These are phyloP conservation scores for Aquilaria agallochum DNA, from an alignment of 441 rosid species.

Conservation along the genomic window DNA sequence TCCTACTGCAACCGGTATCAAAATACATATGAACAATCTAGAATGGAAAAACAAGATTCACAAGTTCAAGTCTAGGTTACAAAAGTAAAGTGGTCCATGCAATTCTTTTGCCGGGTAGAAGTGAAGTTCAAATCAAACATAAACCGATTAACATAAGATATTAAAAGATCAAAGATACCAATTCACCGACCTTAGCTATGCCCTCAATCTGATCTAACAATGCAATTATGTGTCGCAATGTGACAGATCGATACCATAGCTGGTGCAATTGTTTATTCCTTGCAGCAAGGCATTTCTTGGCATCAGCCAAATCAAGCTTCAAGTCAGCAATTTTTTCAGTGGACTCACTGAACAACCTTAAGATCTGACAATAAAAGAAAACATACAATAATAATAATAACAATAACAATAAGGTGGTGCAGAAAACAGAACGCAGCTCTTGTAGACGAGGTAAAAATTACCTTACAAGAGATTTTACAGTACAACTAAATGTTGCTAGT, in stretches of 20 bases:
- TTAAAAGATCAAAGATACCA: slow-evolving; percentile 7
- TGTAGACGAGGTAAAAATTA: too few relatives aligned
- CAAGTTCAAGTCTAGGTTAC: too few relatives aligned
- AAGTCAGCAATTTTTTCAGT: slow-evolving; percentile 64
- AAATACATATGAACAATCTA: too few relatives aligned
- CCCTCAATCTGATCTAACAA: slow-evolving; percentile 96
- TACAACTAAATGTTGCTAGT: too few relatives aligned
- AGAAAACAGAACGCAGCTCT: too few relatives aligned
- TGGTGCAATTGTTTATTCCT: slow-evolving; percentile 98
- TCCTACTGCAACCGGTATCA: too few relatives aligned
- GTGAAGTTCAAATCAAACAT: not conserved
- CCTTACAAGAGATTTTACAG: too few relatives aligned
- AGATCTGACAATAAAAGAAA: slow-evolving; percentile 55
- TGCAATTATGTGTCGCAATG: slow-evolving; percentile 91
- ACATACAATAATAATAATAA: not conserved
- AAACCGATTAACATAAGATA: not conserved
- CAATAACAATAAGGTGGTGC: too few relatives aligned
- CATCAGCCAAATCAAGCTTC: slow-evolving; percentile 89
- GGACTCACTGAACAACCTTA: slow-evolving; percentile 94
- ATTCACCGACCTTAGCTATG: slow-evolving; percentile 84
- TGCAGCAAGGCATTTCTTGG: slow-evolving; percentile 79
- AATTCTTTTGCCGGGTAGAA: not conserved
- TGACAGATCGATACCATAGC: slow-evolving; percentile 98
- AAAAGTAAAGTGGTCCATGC: too few relatives aligned
- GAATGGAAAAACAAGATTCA: too few relatives aligned